Conservation (phyloP, 371 early-diverging fungal species). For the Pancytospora philotis region DNA sequence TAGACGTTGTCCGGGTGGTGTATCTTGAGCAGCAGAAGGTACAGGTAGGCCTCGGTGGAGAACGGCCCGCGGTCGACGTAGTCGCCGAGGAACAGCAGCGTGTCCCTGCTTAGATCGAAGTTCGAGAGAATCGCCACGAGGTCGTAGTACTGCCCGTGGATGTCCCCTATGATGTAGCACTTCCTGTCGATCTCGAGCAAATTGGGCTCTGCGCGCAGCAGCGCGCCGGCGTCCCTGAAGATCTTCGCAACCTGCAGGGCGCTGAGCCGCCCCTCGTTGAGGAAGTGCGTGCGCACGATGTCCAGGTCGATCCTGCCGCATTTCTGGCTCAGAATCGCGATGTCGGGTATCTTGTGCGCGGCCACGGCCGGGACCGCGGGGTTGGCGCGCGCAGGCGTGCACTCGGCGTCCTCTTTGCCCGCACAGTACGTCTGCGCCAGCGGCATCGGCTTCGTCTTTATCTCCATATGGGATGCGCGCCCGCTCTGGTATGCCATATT, state of each 20-base stretch:
- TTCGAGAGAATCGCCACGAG: slow-evolving; percentile 46
- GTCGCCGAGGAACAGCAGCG: slow-evolving; percentile 80
- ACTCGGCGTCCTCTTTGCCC: not conserved
- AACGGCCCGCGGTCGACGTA: slow-evolving; percentile 94
- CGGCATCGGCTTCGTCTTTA: no score
- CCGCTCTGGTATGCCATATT: no score
- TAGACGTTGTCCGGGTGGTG: slow-evolving; percentile 62
- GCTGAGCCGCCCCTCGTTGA: slow-evolving; percentile 25
- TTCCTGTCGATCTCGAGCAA: slow-evolving; percentile 1
- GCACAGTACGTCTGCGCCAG: not conserved
- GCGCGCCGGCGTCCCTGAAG: slow-evolving; percentile 5
- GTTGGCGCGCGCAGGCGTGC: not conserved
- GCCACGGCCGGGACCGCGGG: slow-evolving; percentile 17
- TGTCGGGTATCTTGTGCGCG: slow-evolving; percentile 26
- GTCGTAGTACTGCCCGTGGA: slow-evolving; percentile 59
- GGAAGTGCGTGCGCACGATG: slow-evolving; percentile 22
- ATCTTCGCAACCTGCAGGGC: slow-evolving; percentile 16
- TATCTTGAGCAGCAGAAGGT: slow-evolving; percentile 69
- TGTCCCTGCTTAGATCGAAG: slow-evolving; percentile 20
- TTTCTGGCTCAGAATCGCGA: slow-evolving; percentile 37
- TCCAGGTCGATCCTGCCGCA: slow-evolving; percentile 21
- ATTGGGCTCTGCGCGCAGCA: slow-evolving; percentile 7
- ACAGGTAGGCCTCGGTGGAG: slow-evolving; percentile 67
- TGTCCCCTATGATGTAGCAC: slow-evolving; percentile 53
- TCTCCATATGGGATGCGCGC: no score